Evolutionary conservation across 768 basidiomycete genomes (phyloP), one percentile per base, ranked within the genome.

Genomic region (Boletus insuetus): DNA sequence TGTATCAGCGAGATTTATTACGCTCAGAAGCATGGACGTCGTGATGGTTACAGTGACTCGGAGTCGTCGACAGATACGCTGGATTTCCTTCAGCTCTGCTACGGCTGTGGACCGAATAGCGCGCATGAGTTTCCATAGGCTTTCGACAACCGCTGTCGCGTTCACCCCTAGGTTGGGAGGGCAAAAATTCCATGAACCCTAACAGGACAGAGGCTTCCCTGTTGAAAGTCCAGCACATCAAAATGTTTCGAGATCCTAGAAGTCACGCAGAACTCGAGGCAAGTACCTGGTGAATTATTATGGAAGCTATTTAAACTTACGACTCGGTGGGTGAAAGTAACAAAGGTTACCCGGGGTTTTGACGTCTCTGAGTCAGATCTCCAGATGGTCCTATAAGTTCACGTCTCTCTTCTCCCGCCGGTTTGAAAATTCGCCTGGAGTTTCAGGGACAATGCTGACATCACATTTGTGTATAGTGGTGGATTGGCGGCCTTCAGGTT

Each of bases 21-120:
- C 55, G 19, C 53, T 55, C 12, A 32, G 67, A 67, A 69, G 66
- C 58, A 51, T 56, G 14, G 24, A 42, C 40, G 67, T 68, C 41
- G 65, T 40, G 62, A 64, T 67, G 65, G 67, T 67, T 67, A 69
- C 67, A 46, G 42, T 56, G 65, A 62, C n/a, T n/a, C 54, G 58
- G 47, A 16, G 43, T 50, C 24, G 40, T 56, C 19, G 17, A 52
- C 58, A 47, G 49, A 38, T 45, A 35, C 44, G 20, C 29, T 52
- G 44, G 26, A 37, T 60, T 45, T 51, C 39, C 53, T 53, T 44
- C 39, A 63, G 26, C 29, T 8, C 35, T 40, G 42, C 50, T 22
- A 35, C 34, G 46, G 45, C 44, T 42, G 48, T 32, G 41, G 38
- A 20, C 45, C 49, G 49, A 38, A 35, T 32, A 40, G 14, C 31